Conservation (phyloP, 73 alveolate genomes). For the Effrenium voratum region DNA sequence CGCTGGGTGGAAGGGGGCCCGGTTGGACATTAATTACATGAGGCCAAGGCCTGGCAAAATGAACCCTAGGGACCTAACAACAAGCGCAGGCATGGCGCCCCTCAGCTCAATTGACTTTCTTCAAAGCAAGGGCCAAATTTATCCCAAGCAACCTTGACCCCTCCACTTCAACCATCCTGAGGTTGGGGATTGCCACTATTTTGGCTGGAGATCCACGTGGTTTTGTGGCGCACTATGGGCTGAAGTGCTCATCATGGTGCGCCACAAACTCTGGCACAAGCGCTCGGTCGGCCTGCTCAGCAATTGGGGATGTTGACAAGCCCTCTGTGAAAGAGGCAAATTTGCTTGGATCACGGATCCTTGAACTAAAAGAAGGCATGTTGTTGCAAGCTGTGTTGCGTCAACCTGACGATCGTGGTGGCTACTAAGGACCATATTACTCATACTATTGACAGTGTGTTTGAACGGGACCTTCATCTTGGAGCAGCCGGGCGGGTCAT, state of each 20-base stretch:
- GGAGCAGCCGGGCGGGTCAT: not conserved
- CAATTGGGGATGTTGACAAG: not conserved
- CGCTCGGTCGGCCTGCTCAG: not conserved
- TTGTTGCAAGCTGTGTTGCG: not conserved
- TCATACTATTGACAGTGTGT: not conserved
- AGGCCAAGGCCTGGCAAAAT: not conserved
- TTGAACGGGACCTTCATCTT: not conserved
- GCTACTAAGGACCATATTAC: not conserved
- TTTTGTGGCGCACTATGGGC: slow-evolving; percentile 10
- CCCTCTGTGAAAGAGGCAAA: not conserved
- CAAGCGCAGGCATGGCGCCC: not conserved
- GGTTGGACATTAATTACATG: slow-evolving; percentile 6
- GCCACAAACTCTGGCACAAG: not conserved
- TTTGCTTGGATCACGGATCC: not conserved
- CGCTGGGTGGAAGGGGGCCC: not conserved
- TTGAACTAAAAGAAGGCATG: too few species aligned
- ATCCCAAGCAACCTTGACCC: too few species aligned
- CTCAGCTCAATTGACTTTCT: not conserved
- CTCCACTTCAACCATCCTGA: too few species aligned
- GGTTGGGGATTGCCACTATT: too few species aligned
- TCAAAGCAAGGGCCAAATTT: too few species aligned
- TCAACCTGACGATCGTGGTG: not conserved
- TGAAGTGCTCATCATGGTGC: not conserved
- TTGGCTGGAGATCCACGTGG: not conserved
- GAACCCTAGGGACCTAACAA: slow-evolving; percentile 21